Conservation (phyloP, 106 monocot genomes). For the Dendrobium catenatum region DNA sequence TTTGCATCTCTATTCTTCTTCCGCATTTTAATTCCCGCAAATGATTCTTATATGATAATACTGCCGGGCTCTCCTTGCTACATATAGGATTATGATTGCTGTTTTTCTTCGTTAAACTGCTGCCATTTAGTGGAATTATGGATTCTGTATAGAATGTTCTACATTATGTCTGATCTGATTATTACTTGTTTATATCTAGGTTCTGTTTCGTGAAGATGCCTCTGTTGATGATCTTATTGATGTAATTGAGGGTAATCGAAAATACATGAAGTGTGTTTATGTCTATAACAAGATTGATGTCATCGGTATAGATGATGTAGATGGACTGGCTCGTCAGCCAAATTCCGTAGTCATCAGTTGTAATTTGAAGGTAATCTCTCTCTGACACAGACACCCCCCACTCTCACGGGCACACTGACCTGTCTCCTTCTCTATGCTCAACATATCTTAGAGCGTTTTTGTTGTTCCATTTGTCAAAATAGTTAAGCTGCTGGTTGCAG, state of each 20-base stretch:
- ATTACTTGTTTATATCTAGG: conserved; percentile 21
- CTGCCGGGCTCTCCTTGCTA: not conserved
- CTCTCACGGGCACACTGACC: not conserved
- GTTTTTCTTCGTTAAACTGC: not conserved
- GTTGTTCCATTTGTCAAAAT: not conserved
- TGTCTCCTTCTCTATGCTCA: not conserved
- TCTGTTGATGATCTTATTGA: conserved; percentile 98
- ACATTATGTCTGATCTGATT: not conserved
- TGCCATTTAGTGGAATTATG: too few species aligned
- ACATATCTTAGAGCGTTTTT: not conserved
- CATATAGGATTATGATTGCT: not conserved
- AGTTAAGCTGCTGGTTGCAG: not conserved
- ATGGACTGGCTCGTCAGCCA: conserved; percentile 82
- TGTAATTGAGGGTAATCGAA: conserved; percentile 96
- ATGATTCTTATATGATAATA: not conserved
- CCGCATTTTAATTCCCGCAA: not conserved
- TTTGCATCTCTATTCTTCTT: not conserved
- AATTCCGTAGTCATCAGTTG: conserved; percentile 99
- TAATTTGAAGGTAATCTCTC: conserved; percentile 71
- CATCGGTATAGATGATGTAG: conserved; percentile 97
- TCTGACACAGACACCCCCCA: not conserved
- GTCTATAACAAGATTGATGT: conserved; percentile 99
- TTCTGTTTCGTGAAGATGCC: conserved; percentile 96
- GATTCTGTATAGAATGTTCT: not conserved
- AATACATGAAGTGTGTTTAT: conserved; percentile 97